A percentile compares a stretch with the other conserved stretches of the same genome.
Evolutionary conservation across 768 basidiomycete genomes (phyloP).

Genomic region (Lepiota brunneoincarnata): DNA sequence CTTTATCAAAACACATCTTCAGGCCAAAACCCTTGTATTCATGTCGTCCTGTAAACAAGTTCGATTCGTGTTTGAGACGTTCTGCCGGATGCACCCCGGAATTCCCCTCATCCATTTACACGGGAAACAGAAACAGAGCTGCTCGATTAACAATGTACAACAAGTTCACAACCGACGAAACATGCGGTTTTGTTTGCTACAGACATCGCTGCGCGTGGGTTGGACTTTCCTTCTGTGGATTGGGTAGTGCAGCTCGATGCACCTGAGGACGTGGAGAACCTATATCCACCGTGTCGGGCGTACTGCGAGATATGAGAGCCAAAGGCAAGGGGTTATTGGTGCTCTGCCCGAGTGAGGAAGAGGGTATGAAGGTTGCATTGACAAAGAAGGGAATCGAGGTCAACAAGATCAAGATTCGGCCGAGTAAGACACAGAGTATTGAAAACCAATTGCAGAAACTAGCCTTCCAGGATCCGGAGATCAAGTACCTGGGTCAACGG

Average conservation of each 20-base stretch:
- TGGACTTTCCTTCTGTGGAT: constrained; percentile 95
- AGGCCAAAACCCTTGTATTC: constrained; percentile 90
- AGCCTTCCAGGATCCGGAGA: constrained; percentile 92
- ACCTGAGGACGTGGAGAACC: constrained; percentile 95
- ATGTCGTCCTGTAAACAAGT: constrained; percentile 96
- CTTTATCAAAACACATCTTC: constrained; percentile 92
- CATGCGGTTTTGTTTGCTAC: constrained; percentile 92
- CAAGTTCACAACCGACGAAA: constrained; percentile 76
- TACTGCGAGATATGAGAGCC: constrained; percentile 90
- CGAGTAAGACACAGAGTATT: constrained; percentile 82
- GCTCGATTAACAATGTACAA: constrained; percentile 80
- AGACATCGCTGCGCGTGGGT: constrained; percentile 92
- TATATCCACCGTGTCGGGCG: constrained; percentile 97
- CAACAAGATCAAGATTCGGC: constrained; percentile 82
- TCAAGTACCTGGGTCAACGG: constrained; percentile 94
- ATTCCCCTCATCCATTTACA: constrained; percentile 90
- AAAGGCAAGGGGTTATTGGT: constrained; percentile 84
- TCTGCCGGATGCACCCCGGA: constrained; percentile 94
- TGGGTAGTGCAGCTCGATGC: constrained; percentile 97
- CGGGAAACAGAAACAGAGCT: constrained; percentile 95
- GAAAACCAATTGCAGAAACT: constrained; percentile 89
- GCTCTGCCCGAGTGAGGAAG: constrained; percentile 87
- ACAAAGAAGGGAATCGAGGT: constrained; percentile 69
- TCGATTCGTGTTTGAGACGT: constrained; percentile 93
- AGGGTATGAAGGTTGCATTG: constrained; percentile 78